These are phyloP conservation scores for Auricularia sp. DNA, from an alignment of 768 basidiomycete species.

Conservation along the genomic window DNA sequence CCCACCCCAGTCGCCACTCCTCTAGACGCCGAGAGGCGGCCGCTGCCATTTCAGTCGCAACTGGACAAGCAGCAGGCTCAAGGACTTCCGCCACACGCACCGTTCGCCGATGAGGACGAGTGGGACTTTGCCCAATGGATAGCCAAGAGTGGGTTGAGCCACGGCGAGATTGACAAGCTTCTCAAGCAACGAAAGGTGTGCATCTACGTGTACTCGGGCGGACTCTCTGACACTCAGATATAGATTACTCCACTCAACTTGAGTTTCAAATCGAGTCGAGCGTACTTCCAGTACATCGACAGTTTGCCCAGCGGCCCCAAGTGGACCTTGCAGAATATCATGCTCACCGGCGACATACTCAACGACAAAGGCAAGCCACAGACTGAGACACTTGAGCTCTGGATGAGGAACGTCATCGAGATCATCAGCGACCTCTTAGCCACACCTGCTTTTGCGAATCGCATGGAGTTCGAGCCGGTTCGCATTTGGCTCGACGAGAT, in stretches of 20 bases:
- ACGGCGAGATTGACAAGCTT: background rate
- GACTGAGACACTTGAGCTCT: background rate
- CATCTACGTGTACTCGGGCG: no score
- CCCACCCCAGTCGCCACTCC: no score
- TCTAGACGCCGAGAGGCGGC: no score
- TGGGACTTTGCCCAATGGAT: background rate
- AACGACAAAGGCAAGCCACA: background rate
- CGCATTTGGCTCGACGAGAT: slow-evolving; percentile 2
- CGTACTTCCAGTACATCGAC: background rate
- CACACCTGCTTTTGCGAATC: background rate
- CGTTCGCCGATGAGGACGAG: background rate
- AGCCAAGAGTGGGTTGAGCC: background rate
- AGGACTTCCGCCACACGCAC: background rate
- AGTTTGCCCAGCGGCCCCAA: background rate
- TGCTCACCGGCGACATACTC: background rate
- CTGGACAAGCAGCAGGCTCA: no score
- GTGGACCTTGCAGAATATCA: background rate
- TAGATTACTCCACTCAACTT: no score
- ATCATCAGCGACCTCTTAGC: slow-evolving; percentile 4
- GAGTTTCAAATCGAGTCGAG: background rate
- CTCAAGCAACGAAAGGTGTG: background rate
- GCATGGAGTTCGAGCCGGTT: slow-evolving; percentile 7
- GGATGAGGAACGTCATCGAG: slow-evolving; percentile 4
- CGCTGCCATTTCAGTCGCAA: no score
- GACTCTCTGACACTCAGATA: no score